Evolutionary conservation across 805 yeast species (phyloP).

Genomic region (Sungouiella thailandica): DNA sequence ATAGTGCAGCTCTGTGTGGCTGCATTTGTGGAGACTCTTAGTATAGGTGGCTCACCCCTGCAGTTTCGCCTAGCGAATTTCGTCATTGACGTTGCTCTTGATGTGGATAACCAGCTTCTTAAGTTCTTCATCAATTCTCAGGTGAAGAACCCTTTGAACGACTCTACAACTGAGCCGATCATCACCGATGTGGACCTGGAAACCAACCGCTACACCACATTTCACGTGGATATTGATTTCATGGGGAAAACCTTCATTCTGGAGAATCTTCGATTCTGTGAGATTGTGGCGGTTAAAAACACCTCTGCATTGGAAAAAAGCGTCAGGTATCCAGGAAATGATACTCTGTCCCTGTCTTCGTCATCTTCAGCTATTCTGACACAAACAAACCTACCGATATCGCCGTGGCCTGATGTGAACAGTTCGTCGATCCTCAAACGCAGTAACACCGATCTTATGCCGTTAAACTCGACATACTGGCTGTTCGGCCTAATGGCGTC

Average conservation of each 20-base stretch:
- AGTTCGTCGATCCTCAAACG: background rate
- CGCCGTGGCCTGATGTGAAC: background rate
- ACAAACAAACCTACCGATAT: too few species aligned
- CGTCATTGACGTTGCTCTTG: slow-evolving; percentile 32
- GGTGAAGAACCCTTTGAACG: slow-evolving; percentile 11
- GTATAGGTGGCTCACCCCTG: slow-evolving; percentile 9
- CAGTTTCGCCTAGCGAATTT: slow-evolving; percentile 15
- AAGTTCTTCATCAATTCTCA: slow-evolving; percentile 33
- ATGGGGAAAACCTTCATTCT: slow-evolving; percentile 38
- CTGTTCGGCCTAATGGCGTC: slow-evolving; percentile 1
- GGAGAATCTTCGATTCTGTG: slow-evolving; percentile 42
- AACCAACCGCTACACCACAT: slow-evolving; percentile 45
- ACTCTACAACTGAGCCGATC: slow-evolving; percentile 8
- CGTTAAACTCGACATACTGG: background rate
- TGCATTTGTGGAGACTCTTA: slow-evolving; percentile 22
- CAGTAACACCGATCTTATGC: background rate
- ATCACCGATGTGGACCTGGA: slow-evolving; percentile 41
- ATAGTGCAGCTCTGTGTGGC: slow-evolving; percentile 9
- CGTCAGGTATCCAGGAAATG: background rate
- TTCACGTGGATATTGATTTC: slow-evolving; percentile 41
- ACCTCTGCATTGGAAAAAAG: slow-evolving; percentile 13
- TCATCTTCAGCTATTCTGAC: background rate
- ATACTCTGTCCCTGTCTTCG: background rate
- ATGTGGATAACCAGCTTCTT: slow-evolving; percentile 22
- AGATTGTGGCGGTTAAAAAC: slow-evolving; percentile 33